phyloP scores from a whole-genome alignment of 2,329 filamentous ascomycete species.

The Tolypocladium nubicola region DNA sequence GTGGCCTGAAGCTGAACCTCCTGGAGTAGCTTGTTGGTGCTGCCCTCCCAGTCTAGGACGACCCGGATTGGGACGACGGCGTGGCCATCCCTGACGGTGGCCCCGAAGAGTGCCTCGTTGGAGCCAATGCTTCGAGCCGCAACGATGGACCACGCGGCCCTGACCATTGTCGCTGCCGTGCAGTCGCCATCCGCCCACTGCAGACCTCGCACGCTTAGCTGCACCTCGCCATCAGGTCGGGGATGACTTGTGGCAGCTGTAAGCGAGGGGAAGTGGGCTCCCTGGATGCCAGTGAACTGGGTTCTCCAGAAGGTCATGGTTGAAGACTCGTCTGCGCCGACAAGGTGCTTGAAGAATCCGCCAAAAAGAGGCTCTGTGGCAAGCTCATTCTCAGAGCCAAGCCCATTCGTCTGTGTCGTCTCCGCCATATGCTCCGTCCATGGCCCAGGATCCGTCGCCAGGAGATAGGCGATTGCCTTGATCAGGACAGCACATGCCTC shows the following conservation, averaged over 20 bases:
- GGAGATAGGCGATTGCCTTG: slow-evolving; percentile 2
- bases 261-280: slow-evolving; percentile 2
- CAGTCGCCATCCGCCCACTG: neutral
- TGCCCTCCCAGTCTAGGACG: slow-evolving; percentile 3
- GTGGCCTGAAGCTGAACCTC: slow-evolving; percentile 11
- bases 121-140: slow-evolving; percentile 22
- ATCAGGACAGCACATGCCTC: neutral
- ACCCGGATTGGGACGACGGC: slow-evolving; percentile 8
- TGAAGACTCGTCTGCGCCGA: neutral
- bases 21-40: slow-evolving; percentile 3
- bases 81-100: slow-evolving; percentile 9
- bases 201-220: neutral
- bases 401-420: neutral
- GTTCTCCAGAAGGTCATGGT: slow-evolving; percentile 2
- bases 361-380: neutral
- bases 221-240: neutral
- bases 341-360: slow-evolving; percentile 4
- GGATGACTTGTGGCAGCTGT: neutral
- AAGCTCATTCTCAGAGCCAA: neutral
- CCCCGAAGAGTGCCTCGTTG: slow-evolving; percentile 17
- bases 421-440: neutral
- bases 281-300: slow-evolving; percentile 1
- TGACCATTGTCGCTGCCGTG: slow-evolving; percentile 2
- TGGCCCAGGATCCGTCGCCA: neutral
- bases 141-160: slow-evolving; percentile 17